Evolutionary conservation across 73 alveolate genomes (phyloP).

Genomic region (Stentor coeruleus): DNA sequence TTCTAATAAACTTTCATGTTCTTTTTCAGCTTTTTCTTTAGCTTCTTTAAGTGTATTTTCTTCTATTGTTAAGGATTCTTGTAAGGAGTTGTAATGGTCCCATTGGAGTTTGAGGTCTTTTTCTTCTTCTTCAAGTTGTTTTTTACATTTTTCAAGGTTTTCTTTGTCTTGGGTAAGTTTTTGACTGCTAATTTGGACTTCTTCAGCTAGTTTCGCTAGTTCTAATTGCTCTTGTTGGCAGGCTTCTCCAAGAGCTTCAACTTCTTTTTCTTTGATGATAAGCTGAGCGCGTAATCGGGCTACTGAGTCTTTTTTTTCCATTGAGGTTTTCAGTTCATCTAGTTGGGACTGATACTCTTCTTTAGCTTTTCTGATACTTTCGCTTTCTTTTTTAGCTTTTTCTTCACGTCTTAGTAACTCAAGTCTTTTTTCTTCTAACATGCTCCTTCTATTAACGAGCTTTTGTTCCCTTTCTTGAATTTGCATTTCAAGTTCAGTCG

Average conservation of each 20-base stretch:
- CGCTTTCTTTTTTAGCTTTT: neutral
- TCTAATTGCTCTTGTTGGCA: conserved; percentile 15
- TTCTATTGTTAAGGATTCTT: neutral
- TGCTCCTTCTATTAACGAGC: neutral
- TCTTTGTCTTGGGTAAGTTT: neutral
- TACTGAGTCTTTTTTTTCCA: conserved; percentile 6
- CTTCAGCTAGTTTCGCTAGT: neutral
- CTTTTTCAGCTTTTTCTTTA: neutral
- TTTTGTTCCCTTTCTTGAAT: conserved; percentile 3
- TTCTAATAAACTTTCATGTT: neutral
- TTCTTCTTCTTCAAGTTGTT: conserved; percentile 3
- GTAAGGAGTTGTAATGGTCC: neutral
- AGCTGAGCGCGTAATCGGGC: conserved; percentile 19
- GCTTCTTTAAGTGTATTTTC: conserved; percentile 14
- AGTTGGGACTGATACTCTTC: neutral
- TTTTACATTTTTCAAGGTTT: conserved; percentile 10
- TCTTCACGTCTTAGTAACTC: conserved; percentile 18
- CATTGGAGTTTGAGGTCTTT: conserved; percentile 18
- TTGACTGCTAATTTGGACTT: neutral
- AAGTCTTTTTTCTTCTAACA: neutral
- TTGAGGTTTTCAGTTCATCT: neutral
- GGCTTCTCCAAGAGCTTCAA: conserved; percentile 7
- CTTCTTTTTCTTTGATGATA: conserved; percentile 24
- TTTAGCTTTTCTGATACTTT: neutral
- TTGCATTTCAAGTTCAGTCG: neutral